These are phyloP conservation scores for Plasmodium knowlesi DNA, from an alignment of 169 alveolate species.

Conservation along the genomic window DNA sequence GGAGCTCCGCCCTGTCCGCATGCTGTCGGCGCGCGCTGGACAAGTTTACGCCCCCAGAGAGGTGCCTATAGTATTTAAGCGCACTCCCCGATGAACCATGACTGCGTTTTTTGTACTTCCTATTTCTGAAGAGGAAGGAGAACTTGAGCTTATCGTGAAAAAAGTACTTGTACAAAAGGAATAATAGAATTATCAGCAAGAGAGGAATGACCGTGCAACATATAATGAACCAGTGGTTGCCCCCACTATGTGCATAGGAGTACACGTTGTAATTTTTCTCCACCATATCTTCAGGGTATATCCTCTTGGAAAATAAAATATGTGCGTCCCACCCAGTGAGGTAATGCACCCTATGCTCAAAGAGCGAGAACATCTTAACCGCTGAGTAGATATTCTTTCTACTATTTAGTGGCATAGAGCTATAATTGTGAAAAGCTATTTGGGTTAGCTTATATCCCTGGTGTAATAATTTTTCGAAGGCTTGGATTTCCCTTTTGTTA, in stretches of 20 bases:
- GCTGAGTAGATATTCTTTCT: slow-evolving; percentile 50
- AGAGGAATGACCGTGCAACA: slow-evolving; percentile 30
- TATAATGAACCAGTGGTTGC: slow-evolving; percentile 30
- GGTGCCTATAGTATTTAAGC: background rate
- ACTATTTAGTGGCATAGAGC: slow-evolving; percentile 6
- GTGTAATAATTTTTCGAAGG: slow-evolving; percentile 14
- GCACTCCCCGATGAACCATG: background rate
- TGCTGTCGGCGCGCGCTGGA: background rate
- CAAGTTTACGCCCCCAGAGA: background rate
- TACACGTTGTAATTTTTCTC: slow-evolving; percentile 28
- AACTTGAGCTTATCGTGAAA: background rate
- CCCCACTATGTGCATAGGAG: background rate
- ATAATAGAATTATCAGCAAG: slow-evolving; percentile 5
- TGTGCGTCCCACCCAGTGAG: slow-evolving; percentile 39
- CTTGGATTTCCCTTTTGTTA: slow-evolving; percentile 27
- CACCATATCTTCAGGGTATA: slow-evolving; percentile 43
- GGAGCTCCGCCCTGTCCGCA: background rate
- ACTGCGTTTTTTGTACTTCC: slow-evolving; percentile 11
- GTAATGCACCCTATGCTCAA: slow-evolving; percentile 46
- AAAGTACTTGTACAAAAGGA: background rate
- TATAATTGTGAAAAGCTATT: slow-evolving; percentile 60
- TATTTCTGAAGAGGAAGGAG: background rate
- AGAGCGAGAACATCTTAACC: slow-evolving; percentile 38
- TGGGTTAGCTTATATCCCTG: slow-evolving; percentile 32
- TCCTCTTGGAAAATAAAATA: slow-evolving; percentile 32